Base-by-base conservation (phyloP, 805 yeast genomes). In the Nakazawaea laoshanensis region DNA sequence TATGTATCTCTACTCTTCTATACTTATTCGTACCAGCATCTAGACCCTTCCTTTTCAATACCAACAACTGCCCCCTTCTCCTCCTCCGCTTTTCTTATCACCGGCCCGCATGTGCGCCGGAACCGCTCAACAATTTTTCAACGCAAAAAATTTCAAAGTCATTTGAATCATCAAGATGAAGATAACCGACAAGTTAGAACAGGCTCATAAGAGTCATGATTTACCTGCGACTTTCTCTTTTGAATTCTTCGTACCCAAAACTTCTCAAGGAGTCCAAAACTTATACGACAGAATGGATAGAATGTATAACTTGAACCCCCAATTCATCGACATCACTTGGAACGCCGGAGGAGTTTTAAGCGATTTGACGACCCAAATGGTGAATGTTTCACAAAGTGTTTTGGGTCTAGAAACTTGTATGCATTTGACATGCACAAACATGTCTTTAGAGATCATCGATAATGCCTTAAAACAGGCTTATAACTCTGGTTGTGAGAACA, bases 361-460 rank as follows among this genome's bases (percentile, higher is more conserved):
- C 5, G 74, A 76, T 27, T 61, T 87, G 42, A 87, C 98, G 16
- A 81, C 87, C 22, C 97, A 92, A 44, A 79, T 92, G 72, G 94
- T 92, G 4, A 73, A 86, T 45, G 86, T 94, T 3, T 74, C 96
- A 1, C 95, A 88, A 46, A 77, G 88, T 3, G 88, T 86, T 3
- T 64, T 88, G 35, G 96, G 96, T 7, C 63, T 89, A 40, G 97
- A 89, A 49, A 89, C 97, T 0, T 92, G 97, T 54, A 88, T 92
- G 96, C 98, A 92, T 56, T 66, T 92, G 58, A 92, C 98, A 2
- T 92, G 98, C 51, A 87, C 96, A 12, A 89, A 88, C 48, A 92
- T 92, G 98, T 74, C 87, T 19, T 64, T 76, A 19, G 73, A 70
- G 25, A 63, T 79, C 42, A 82, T 92, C 42, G 96, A 88, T 50